Evolutionary conservation across 352 stramenopile species (phyloP), one percentile per base, ranked within the genome.

Genomic region (Globisporangium polare): DNA sequence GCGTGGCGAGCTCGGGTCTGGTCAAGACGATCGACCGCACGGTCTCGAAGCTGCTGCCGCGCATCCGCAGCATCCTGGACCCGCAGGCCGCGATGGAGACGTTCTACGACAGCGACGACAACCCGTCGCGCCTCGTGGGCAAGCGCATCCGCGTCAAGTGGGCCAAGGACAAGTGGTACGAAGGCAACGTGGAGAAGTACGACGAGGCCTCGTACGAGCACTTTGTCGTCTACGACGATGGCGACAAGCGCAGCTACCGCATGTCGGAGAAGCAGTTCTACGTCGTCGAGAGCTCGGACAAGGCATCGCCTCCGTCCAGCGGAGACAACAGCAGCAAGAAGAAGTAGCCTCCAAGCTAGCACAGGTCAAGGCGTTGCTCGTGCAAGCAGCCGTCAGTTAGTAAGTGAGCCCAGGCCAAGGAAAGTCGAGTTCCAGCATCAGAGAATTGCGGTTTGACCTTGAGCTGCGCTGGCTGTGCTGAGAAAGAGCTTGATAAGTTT

Each of bases 211-310:
- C 80, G 45, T 93, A 91, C 66, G 84, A 95, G 52, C 88, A 96
- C 61, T 78, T 86, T 39, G 83, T 96, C 27, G 69, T 78, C 41
- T 96, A 96, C 62, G 86, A 96, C 62, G 88, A 96, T 42, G 88
- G 88, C 49, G 88, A 96, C 69, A 83, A 89, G 70, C 80, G 87
- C 22, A 88, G 82, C 53, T 96, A 96, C 56, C 86, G 87, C 60
- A 96, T 96, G 86, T 89, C 84, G 6, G 88, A 96, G 54, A 96
- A 95, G 46, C 73, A 91, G 9, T 96, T 96, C 58, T 92, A 92
- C 61, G 77, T 94, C 22, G 77, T 92, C 52, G 68, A 86, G 43
- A 66, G 39, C n/a, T 13, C 27, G 26, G 45, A 43, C 29, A 59
- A 53, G 24, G 20, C 64, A 22, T 64, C 68, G 45, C 60, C 71